phyloP scores from a whole-genome alignment of 805 yeast species.

The Yarrowia sp. region DNA sequence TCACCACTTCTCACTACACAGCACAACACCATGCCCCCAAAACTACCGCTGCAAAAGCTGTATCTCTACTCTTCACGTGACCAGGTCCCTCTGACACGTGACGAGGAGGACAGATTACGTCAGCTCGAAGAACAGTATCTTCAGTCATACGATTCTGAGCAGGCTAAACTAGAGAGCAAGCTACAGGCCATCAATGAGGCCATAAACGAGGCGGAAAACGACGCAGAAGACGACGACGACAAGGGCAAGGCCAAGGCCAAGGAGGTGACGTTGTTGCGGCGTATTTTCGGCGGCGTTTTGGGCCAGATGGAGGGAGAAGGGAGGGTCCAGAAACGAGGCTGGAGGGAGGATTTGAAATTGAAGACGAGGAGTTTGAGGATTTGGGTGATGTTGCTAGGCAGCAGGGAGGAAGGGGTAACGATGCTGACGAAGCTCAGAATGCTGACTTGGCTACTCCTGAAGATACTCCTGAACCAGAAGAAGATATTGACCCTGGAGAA shows the following conservation, averaged over 20 bases:
- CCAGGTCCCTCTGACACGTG: background rate
- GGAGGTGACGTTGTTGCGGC: background rate
- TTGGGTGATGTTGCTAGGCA: background rate
- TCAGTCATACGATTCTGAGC: background rate
- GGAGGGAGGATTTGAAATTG: slow-evolving; percentile 16
- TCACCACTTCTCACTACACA: background rate
- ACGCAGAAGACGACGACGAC: background rate
- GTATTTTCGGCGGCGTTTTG: background rate
- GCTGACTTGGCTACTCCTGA: background rate
- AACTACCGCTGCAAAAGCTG: background rate
- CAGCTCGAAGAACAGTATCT: background rate
- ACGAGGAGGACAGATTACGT: background rate
- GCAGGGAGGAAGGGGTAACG: no score
- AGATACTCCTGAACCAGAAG: background rate
- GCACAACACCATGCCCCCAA: background rate
- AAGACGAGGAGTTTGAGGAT: slow-evolving; percentile 18
- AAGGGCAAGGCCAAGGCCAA: background rate
- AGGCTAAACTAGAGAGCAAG: background rate
- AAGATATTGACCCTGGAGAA: background rate
- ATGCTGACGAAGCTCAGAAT: no score
- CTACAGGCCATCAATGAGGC: background rate
- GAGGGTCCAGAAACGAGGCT: background rate
- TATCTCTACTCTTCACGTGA: slow-evolving; percentile 19
- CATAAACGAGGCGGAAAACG: background rate
- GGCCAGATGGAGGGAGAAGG: slow-evolving; percentile 10